Conservation (phyloP, 129 eudicot genomes). For the Arctium lappa region DNA sequence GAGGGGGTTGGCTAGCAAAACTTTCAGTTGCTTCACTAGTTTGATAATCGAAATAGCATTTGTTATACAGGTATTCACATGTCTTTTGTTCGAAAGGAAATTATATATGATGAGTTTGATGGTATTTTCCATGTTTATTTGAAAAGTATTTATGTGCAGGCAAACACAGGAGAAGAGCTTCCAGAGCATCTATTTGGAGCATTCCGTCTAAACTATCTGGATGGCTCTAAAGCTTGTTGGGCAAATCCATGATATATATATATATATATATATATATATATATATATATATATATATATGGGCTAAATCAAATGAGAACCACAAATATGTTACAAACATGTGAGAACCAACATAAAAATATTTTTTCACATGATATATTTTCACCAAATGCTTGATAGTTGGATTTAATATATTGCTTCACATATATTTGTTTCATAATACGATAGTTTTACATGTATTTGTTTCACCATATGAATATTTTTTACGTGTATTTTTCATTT, state of each 20-base stretch:
- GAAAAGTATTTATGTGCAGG: constrained; percentile 32
- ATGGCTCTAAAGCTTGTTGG: constrained; percentile 41
- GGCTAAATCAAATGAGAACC: too few species aligned
- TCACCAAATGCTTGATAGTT: too few species aligned
- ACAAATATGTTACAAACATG: too few species aligned
- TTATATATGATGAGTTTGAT: background rate
- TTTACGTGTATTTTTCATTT: too few species aligned
- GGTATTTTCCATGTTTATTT: background rate
- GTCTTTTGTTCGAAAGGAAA: background rate
- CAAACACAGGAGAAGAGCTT: constrained; percentile 62
- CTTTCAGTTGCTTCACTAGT: constrained; percentile 55
- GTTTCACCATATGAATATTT: too few species aligned
- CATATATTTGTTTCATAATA: too few species aligned
- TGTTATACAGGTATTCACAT: constrained; percentile 52
- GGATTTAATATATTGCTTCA: too few species aligned
- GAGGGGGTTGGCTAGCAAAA: constrained; percentile 59
- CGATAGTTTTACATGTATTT: too few species aligned
- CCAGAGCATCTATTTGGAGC: constrained; percentile 65
- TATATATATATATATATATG: background rate
- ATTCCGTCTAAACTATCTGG: constrained; percentile 58
- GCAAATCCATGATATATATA: constrained; percentile 27
- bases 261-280: background rate
- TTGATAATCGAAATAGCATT: constrained; percentile 55
- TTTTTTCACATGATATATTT: too few species aligned
- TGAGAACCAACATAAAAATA: too few species aligned